A percentile compares a stretch with the other conserved stretches of the same genome.
These are phyloP conservation scores for Ustilago sp. DNA, from an alignment of 1,284 basidiomycete genomes.

Conservation along the genomic window DNA sequence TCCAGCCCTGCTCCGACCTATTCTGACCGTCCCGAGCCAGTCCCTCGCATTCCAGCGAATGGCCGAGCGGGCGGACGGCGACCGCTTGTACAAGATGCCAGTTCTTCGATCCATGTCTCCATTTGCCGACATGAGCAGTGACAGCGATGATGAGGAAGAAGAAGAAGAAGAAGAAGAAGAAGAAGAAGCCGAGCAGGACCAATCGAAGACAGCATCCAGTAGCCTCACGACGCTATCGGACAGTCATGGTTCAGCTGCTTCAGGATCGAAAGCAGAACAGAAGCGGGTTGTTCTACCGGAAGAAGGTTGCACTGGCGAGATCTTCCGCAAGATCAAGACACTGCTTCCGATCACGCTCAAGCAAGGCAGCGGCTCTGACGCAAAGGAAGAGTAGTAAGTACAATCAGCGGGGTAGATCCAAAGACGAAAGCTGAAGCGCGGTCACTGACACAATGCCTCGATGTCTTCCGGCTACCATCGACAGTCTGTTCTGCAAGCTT, in stretches of 20 bases:
- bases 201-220: background rate
- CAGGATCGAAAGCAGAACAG: background rate
- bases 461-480: background rate
- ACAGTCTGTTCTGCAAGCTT: constrained; percentile 37
- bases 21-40: background rate
- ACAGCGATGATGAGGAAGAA: constrained; percentile 30
- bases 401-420: background rate
- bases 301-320: constrained; percentile 46
- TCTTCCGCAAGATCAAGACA: constrained; percentile 26
- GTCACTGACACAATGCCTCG: background rate
- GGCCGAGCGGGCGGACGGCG: background rate
- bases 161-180: constrained; percentile 1
- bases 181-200: background rate
- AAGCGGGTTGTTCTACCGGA: background rate
- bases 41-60: background rate
- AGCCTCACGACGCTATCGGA: background rate
- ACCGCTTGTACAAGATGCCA: constrained; percentile 44
- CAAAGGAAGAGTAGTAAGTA: constrained; percentile 10
- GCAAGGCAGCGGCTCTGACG: background rate
- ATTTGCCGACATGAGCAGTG: constrained; percentile 42
- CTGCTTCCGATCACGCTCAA: constrained; percentile 18
- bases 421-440: background rate
- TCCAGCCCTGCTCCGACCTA: constrained; percentile 10
- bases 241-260: background rate
- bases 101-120: constrained; percentile 41